Evolutionary conservation across 208 protist species (phyloP).

Genomic region (Endotrypanum monterogeii): DNA sequence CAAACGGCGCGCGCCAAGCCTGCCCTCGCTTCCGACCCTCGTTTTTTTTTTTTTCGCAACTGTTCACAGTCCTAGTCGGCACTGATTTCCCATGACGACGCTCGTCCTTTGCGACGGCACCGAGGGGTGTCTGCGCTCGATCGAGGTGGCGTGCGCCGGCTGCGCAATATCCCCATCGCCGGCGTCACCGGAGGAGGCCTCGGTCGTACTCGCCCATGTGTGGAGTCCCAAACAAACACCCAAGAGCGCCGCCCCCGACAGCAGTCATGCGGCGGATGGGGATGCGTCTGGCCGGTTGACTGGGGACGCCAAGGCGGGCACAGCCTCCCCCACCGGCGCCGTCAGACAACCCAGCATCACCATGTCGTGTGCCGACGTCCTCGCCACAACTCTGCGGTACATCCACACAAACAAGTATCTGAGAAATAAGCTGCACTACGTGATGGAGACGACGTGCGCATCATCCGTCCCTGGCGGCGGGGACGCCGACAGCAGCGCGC

Average conservation of each 20-base stretch:
- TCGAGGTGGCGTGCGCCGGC: slow-evolving; percentile 64
- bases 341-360: slow-evolving; percentile 2
- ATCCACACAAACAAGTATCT: slow-evolving; percentile 68
- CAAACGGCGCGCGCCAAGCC: neutral
- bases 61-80: too few species aligned
- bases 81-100: slow-evolving; percentile 26
- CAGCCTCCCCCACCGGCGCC: neutral
- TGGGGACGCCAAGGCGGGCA: neutral
- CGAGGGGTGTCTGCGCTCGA: slow-evolving; percentile 55
- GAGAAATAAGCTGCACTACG: slow-evolving; percentile 72
- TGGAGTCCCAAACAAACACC: slow-evolving; percentile 33
- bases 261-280: neutral
- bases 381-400: slow-evolving; percentile 37
- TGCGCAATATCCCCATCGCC: slow-evolving; percentile 25
- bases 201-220: slow-evolving; percentile 74
- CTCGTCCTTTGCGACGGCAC: slow-evolving; percentile 83
- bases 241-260: neutral
- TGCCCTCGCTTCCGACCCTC: neutral
- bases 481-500: neutral
- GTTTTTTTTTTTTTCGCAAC: neutral
- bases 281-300: slow-evolving; percentile 6
- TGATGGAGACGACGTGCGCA: slow-evolving; percentile 53
- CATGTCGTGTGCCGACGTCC: slow-evolving; percentile 36
- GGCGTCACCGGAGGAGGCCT: slow-evolving; percentile 38
- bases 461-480: neutral